Conservation (phyloP, 805 yeast genomes). For the Ogataea wickerhamii region DNA sequence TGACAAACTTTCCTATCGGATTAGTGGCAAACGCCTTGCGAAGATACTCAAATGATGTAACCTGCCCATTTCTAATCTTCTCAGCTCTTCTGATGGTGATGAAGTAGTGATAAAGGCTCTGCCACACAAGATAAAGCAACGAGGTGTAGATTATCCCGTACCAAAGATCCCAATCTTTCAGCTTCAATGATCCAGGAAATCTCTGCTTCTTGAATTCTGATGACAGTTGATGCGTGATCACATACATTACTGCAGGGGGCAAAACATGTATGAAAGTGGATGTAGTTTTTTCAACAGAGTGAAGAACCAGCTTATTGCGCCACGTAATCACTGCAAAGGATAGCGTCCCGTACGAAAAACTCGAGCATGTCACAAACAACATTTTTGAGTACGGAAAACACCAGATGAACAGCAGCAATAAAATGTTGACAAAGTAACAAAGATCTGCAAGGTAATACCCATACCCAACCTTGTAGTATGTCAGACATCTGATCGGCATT, state of each 20-base stretch:
- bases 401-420: conserved; percentile 76
- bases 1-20: conserved; percentile 71
- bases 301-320: conserved; percentile 91
- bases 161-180: conserved; percentile 68
- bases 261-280: conserved; percentile 85
- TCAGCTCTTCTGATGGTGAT: conserved; percentile 78
- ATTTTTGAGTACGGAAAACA: conserved; percentile 68
- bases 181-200: conserved; percentile 76
- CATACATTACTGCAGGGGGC: conserved; percentile 87
- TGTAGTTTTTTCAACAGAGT: conserved; percentile 88
- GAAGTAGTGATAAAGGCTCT: conserved; percentile 82
- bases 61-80: conserved; percentile 79
- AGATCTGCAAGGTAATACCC: conserved; percentile 90
- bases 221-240: conserved; percentile 73
- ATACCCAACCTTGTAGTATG: conserved; percentile 73
- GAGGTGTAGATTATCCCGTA: conserved; percentile 77
- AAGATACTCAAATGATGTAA: conserved; percentile 83
- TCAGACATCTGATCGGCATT: conserved; percentile 81
- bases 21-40: conserved; percentile 66
- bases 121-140: conserved; percentile 84
- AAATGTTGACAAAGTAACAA: conserved; percentile 82
- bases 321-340: conserved; percentile 94
- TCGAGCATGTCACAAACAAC: conserved; percentile 78
- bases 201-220: conserved; percentile 47
- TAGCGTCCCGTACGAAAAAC: conserved; percentile 83